Evolutionary conservation across 305 asterid genomes (phyloP), one percentile per base, ranked within the genome.

Genomic region (Fraxinus xanthoxyloides): DNA sequence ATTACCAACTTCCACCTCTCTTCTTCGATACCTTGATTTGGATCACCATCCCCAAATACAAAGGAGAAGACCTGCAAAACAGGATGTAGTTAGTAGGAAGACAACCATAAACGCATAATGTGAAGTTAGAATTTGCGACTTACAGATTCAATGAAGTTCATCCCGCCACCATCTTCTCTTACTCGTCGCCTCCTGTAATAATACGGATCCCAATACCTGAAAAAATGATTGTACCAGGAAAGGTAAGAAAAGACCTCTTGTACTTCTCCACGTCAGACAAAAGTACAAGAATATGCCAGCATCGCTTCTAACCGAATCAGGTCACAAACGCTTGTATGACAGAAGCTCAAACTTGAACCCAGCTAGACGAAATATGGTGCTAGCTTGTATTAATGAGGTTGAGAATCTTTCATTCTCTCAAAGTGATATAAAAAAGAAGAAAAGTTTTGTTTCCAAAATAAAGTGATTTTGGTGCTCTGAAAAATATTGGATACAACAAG

Each of bases 1-100:
- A 97, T 97, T 97, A 97, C 99, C 99, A 97, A 93, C 99, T 97
- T 97, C 99, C 99, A 97, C 94, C 98, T 92, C 90, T 94, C 96
- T 94, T 93, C 99, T 91, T 94, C 99, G 88, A 94, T 97, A 84
- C 97, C 99, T 90, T 97, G 95, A 85, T 97, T 97, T 87, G 99
- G 99, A 93, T 97, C 99, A 84, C 99, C 99, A 85, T 97, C 99
- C 75, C 99, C 99, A 82, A 97, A 97, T 73, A 97, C 99, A 85
- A 97, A 89, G 84, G 99, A 97, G 78, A 96, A 97, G 79, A 97
- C 93, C 99, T 97, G 92, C 85, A 84, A 85, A 88, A 83, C 48
- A 83, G 30, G 73, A 83, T 23, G 74, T 77, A 63, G 34, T 56
- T 21, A 34, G 72, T 36, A 77, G 77, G 72, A 78, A 70, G 15